phyloP scores from a whole-genome alignment of 2,329 filamentous ascomycete species.

The Plenodomus tracheiphilus region DNA sequence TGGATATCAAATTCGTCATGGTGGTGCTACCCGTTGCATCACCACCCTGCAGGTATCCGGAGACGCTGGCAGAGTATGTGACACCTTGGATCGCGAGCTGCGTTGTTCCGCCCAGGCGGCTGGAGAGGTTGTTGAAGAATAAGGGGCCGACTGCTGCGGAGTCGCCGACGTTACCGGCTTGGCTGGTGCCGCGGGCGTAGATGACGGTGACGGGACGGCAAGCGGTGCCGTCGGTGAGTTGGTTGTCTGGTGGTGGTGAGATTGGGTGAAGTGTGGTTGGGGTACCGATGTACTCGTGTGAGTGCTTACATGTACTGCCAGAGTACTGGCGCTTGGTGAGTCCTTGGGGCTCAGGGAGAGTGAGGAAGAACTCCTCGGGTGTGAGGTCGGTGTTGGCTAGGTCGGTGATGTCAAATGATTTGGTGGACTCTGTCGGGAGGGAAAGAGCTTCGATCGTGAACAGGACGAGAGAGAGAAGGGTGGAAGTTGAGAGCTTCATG shows the following conservation, averaged over 20 bases:
- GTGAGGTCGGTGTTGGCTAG: constrained; percentile 26
- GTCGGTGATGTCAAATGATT: constrained; percentile 25
- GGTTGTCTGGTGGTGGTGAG: constrained; percentile 18
- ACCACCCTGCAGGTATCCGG: constrained; percentile 53
- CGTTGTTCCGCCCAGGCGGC: constrained; percentile 44
- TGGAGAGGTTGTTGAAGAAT: constrained; percentile 53
- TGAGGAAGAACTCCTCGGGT: constrained; percentile 25
- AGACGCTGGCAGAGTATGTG: constrained; percentile 51
- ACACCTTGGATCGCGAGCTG: constrained; percentile 59
- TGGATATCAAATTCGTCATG: constrained; percentile 46
- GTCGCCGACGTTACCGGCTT: constrained; percentile 56
- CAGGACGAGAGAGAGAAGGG: constrained; percentile 9
- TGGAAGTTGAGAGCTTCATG: constrained; percentile 13
- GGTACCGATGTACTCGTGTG: too few relatives aligned
- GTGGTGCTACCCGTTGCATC: constrained; percentile 48
- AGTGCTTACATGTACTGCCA: constrained; percentile 15
- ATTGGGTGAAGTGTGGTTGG: not conserved
- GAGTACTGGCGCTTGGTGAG: constrained; percentile 27
- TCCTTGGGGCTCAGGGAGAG: constrained; percentile 17
- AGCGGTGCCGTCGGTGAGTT: constrained; percentile 33
- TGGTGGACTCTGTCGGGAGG: constrained; percentile 7
- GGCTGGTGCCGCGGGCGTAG: constrained; percentile 59
- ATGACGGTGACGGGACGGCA: constrained; percentile 57
- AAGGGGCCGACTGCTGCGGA: constrained; percentile 50
- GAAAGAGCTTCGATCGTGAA: constrained; percentile 8